Conservation (phyloP, 257 asterid genomes). For the Apocynum venetum region DNA sequence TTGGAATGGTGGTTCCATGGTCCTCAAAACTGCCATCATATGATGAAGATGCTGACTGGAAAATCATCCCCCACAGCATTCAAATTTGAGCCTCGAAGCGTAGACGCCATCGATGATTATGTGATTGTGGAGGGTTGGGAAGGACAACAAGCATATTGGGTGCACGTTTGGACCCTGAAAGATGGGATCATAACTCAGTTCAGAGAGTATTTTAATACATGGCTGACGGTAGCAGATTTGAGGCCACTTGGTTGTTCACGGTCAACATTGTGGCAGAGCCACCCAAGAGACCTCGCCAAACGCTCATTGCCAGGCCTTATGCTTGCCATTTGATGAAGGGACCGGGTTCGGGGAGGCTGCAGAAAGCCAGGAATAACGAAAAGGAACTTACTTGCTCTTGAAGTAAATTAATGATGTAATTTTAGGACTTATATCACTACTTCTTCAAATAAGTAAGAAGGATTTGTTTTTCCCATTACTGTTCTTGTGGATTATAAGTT, state of each 20-base stretch:
- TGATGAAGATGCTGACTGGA: constrained; percentile 92
- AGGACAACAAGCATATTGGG: constrained; percentile 77
- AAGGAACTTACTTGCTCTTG: too few species aligned
- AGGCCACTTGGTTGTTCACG: constrained; percentile 33
- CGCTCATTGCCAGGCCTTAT: constrained; percentile 73
- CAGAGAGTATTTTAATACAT: constrained; percentile 87
- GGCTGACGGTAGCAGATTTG: constrained; percentile 75
- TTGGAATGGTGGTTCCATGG: constrained; percentile 99
- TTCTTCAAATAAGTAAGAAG: too few species aligned
- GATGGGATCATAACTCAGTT: constrained; percentile 70
- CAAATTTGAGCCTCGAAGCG: constrained; percentile 62
- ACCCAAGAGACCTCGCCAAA: constrained; percentile 61
- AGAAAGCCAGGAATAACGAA: too few species aligned
- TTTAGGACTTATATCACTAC: too few species aligned
- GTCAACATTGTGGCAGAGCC: constrained; percentile 88
- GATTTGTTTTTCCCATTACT: too few species aligned
- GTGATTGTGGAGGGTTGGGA: constrained; percentile 94
- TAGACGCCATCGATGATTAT: constrained; percentile 50
- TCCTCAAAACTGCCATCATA: constrained; percentile 82
- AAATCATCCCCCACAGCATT: constrained; percentile 38
- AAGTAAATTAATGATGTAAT: too few species aligned
- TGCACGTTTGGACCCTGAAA: constrained; percentile 80
- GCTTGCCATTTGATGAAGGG: constrained; percentile 51
- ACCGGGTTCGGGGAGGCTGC: too few species aligned
- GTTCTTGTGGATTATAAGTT: too few species aligned